Evolutionary conservation across 805 yeast species (phyloP), one percentile per base, ranked within the genome.

Genomic region (Maudiozyma saulgeensis): DNA sequence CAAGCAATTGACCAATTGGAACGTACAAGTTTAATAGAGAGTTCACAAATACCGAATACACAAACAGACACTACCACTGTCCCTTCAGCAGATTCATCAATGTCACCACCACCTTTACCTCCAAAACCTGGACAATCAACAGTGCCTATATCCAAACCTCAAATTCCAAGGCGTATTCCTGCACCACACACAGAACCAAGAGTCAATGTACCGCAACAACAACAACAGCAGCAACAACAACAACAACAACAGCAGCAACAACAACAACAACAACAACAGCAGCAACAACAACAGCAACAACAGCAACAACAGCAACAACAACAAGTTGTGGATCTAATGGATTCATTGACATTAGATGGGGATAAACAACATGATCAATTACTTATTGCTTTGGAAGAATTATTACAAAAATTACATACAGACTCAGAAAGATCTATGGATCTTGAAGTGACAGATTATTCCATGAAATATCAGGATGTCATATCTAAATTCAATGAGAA

Each of bases 41-140:
- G 18, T 21, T 15, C 38, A n/a, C n/a, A n/a, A 16, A 7, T 8
- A 13, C 4, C 18, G 38, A 35, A 13, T 35, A 15, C 5, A 35
- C 9, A 6, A 13, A 7, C 38, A 3, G 38, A 2, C 7, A 35
- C 18, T 11, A 15, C n/a, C 2, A 35, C 8, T 13, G 18, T 11
- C 12, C 32, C 32, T 9, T 28, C 32, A 8, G 6, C 7, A 4
- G 23, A 21, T 21, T 28, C 32, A 28, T 28, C 32, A 8, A 28
- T 41, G n/a, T 25, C 44, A 38, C 48, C 51, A 19, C 56, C 54
- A 9, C 50, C 53, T 23, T 45, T 49, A 41, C 55, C 60, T 7
- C 49, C 57, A 2, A 51, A 46, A 43, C 50, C 51, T 7, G n/a
- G 9, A 16, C 38, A n/a, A n/a, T 8, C 38, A n/a, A 15, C 16